Base-by-base conservation (phyloP, 257 asterid genomes). In the Salvia miltiorrhiza region DNA sequence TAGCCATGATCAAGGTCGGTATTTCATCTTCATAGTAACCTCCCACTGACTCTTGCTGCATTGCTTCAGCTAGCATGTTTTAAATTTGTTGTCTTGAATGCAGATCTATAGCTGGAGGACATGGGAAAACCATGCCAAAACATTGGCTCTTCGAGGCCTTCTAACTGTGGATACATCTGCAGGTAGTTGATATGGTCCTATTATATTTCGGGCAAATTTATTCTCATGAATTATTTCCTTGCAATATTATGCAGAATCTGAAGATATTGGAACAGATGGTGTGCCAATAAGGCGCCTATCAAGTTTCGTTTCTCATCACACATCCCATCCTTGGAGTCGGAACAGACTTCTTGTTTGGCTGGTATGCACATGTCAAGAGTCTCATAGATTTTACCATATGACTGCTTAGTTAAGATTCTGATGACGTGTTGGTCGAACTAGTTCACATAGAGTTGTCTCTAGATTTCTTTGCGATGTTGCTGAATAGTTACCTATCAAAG, bases 301-400 rank as follows among this genome's bases (percentile, higher is more conserved):
- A n/a, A 83, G 86, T 72, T 93, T 93, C 59, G 63, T 91, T 28
- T 57, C 72, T 70, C 74, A 88, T 70, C 97, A 81, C 44, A 83
- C 95, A 65, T 83, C 98, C 74, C 97, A 90, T 65, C 87, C 97
- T n/a, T 93, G 97, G 98, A 93, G 97, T 80, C 90, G 79, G 55
- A 88, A 88, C 71, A 71, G 81, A 72, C 66, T 80, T 79, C 90
- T 93, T 62, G 96, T 90, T 81, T 93, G 98, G 98, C 94, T 93
- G 96, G 98, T 93, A 81, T 19, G 4, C 67, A 53, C 63, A 49
- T 30, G 2, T 30, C 33, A 30, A 30, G 28, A 50, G 30, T 7
- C 14, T 50, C 57, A 3, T 35, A 33, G 44, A 13, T 10, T 21
- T 75, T 49, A 9, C 65, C 28, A 39, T 43, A 4, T 53, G 14